Conservation (phyloP, 176 grass and related monocot genomes). For the Musa acuminata region DNA sequence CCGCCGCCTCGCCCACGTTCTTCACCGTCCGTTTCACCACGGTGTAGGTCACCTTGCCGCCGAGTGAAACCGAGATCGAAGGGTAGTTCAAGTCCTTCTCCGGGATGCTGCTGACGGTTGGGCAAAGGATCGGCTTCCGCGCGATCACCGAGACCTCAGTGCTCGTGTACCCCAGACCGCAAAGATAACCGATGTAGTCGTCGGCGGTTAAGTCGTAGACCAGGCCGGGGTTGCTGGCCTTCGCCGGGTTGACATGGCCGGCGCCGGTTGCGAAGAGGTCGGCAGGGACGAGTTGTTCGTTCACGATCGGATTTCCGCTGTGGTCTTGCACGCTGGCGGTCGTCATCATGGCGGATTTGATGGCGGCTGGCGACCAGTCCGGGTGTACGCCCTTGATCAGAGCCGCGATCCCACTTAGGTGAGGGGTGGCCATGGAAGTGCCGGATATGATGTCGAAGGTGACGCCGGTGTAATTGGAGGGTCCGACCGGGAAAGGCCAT, state of each 20-base stretch:
- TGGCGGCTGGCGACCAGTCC: conserved; percentile 69
- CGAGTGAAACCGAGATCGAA: conserved; percentile 41
- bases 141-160: conserved; percentile 32
- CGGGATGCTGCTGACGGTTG: conserved; percentile 12
- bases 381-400: conserved; percentile 61
- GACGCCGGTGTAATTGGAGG: neutral
- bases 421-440: conserved; percentile 80
- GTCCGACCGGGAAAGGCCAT: conserved; percentile 16
- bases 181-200: conserved; percentile 64
- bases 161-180: conserved; percentile 42
- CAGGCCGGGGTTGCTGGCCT: conserved; percentile 47
- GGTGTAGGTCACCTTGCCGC: neutral
- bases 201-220: conserved; percentile 49
- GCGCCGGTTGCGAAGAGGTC: conserved; percentile 42
- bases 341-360: conserved; percentile 88
- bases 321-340: conserved; percentile 36
- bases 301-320: conserved; percentile 29
- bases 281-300: conserved; percentile 13
- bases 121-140: conserved; percentile 26
- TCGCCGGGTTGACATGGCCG: conserved; percentile 55
- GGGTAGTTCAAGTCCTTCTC: conserved; percentile 76
- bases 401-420: conserved; percentile 68
- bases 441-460: conserved; percentile 59
- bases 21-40: conserved; percentile 36
- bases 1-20: conserved; percentile 42